Conservation (phyloP, 768 basidiomycete genomes). For the Cystobasidium tubakii region DNA sequence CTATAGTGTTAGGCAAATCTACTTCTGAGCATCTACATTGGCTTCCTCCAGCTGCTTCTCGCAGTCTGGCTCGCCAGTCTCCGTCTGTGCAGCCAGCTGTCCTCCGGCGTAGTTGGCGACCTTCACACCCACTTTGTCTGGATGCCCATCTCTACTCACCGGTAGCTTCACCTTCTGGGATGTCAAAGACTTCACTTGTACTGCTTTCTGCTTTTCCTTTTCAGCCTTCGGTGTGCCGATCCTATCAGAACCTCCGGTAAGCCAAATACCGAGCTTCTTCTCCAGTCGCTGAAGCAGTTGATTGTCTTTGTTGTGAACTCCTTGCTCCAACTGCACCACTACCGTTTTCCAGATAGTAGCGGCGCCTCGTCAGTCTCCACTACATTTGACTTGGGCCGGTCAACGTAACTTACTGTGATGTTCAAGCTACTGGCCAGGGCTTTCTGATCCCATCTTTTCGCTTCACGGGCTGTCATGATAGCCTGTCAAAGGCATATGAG, state of each 20-base stretch:
- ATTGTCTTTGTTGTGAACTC: constrained; percentile 28
- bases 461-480: not conserved
- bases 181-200: not conserved
- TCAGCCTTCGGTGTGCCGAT: constrained; percentile 4
- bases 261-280: constrained; percentile 29
- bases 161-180: not conserved
- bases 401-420: not conserved
- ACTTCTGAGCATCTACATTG: no score
- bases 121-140: not conserved
- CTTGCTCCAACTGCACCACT: constrained; percentile 7
- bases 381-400: not conserved
- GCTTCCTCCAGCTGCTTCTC: no score
- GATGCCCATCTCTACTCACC: not conserved
- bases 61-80: no score
- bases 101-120: no score
- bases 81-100: no score
- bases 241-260: constrained; percentile 11
- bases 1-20: no score
- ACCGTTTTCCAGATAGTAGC: not conserved
- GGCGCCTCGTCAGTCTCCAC: not conserved
- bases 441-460: constrained; percentile 11
- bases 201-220: constrained; percentile 10
- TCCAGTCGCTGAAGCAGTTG: constrained; percentile 20
- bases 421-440: constrained; percentile 11
- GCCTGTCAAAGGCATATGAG: not conserved